phyloP scores from a whole-genome alignment of 108 stramenopile species.

The Nannochloropsis gaditana region DNA sequence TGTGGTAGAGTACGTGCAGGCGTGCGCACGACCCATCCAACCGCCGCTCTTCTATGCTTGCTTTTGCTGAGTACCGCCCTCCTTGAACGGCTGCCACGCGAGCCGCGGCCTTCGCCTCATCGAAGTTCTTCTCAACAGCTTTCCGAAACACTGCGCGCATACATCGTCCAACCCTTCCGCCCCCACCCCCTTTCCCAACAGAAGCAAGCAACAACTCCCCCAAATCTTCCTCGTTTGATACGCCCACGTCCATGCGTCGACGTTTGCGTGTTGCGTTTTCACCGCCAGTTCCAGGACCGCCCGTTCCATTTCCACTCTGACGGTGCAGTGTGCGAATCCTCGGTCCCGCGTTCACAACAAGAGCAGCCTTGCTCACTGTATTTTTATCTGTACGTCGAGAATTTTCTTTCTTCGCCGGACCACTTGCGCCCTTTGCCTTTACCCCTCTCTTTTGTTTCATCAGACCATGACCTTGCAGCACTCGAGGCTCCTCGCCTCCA shows the following conservation, averaged over 20 bases:
- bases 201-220: not conserved
- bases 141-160: slow-evolving; percentile 19
- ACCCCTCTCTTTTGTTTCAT: not conserved
- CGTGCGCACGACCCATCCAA: not conserved
- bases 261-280: not conserved
- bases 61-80: not conserved
- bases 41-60: not conserved
- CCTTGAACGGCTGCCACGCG: not conserved
- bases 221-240: not conserved
- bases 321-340: not conserved
- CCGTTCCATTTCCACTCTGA: not conserved
- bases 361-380: no score
- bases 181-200: not conserved
- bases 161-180: not conserved
- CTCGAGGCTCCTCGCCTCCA: not conserved
- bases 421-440: not conserved
- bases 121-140: not conserved
- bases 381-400: not conserved
- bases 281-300: not conserved
- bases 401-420: not conserved
- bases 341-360: not conserved
- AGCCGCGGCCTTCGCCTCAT: not conserved
- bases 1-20: not conserved
- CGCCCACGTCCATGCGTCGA: not conserved
- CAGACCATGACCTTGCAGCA: not conserved